phyloP scores from a whole-genome alignment of 176 grass and related monocot species.

The Zizania latifolia region DNA sequence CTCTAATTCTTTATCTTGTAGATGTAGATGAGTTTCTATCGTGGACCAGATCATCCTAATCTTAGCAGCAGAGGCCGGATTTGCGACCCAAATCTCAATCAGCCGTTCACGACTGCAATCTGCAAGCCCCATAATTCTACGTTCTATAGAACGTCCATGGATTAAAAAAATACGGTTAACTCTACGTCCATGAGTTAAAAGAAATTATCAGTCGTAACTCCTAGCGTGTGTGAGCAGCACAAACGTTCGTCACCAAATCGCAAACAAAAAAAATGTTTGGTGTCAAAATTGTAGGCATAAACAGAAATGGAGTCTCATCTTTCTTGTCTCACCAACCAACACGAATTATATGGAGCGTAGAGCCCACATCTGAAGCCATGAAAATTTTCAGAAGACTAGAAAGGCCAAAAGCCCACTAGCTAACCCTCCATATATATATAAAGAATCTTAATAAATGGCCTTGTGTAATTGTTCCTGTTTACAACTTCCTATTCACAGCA shows the following conservation, averaged over 20 bases:
- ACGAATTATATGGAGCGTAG: not conserved
- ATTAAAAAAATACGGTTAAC: not conserved
- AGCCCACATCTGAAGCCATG: not conserved
- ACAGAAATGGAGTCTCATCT: not conserved
- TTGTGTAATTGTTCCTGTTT: slow-evolving; percentile 17
- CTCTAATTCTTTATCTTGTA: not conserved
- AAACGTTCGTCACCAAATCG: not conserved
- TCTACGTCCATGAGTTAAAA: too few relatives aligned
- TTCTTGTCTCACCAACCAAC: not conserved
- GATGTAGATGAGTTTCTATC: not conserved
- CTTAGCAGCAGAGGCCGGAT: not conserved
- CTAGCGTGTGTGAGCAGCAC: not conserved
- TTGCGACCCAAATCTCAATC: not conserved
- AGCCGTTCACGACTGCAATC: not conserved
- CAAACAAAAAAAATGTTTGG: not conserved
- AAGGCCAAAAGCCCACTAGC: not conserved
- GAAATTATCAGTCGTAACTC: not conserved
- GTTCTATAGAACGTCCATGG: not conserved
- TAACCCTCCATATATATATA: not conserved
- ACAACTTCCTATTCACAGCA: slow-evolving; percentile 27
- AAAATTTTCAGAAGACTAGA: not conserved
- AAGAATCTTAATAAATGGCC: not conserved
- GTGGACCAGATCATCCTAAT: not conserved
- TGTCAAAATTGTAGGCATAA: not conserved
- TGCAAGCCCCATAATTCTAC: not conserved